Percentiles rank a stretch among this genome's conserved stretches.
These are phyloP conservation scores for Vicia faba DNA, from an alignment of 306 rosid species.

Conservation along the genomic window DNA sequence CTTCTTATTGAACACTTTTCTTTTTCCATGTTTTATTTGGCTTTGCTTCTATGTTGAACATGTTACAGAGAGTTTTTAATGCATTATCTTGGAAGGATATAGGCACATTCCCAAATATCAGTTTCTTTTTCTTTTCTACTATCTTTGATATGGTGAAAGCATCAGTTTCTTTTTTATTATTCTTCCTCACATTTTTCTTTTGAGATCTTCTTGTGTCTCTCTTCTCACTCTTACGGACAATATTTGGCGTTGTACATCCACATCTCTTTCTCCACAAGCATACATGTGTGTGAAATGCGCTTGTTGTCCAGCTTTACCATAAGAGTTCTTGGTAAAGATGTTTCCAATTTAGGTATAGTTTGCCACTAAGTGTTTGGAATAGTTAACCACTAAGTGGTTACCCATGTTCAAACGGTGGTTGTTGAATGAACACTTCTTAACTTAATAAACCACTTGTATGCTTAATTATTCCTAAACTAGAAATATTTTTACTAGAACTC, in stretches of 20 bases:
- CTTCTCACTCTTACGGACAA: slow-evolving; percentile 15
- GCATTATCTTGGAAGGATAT: slow-evolving; percentile 28
- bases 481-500: too few species aligned
- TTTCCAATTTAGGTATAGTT: slow-evolving; percentile 12
- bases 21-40: slow-evolving; percentile 32
- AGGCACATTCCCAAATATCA: slow-evolving; percentile 4
- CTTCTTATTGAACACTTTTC: slow-evolving; percentile 26
- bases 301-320: slow-evolving; percentile 13
- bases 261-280: not conserved
- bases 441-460: too few species aligned
- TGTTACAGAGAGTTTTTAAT: slow-evolving; percentile 3
- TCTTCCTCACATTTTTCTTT: slow-evolving; percentile 1
- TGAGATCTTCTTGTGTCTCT: not conserved
- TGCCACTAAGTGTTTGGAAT: too few species aligned
- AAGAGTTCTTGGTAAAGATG: slow-evolving; percentile 18
- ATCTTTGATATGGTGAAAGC: not conserved
- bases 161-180: not conserved
- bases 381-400: not conserved
- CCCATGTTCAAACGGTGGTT: slow-evolving; percentile 20
- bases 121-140: not conserved
- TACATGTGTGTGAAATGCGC: not conserved
- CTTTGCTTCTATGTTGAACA: slow-evolving; percentile 1
- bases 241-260: slow-evolving; percentile 1
- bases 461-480: too few species aligned
- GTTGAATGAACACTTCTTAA: slow-evolving; percentile 21